These are phyloP conservation scores for Wickerhamomyces hampshirensis DNA, from an alignment of 805 yeast genomes.

Conservation along the genomic window DNA sequence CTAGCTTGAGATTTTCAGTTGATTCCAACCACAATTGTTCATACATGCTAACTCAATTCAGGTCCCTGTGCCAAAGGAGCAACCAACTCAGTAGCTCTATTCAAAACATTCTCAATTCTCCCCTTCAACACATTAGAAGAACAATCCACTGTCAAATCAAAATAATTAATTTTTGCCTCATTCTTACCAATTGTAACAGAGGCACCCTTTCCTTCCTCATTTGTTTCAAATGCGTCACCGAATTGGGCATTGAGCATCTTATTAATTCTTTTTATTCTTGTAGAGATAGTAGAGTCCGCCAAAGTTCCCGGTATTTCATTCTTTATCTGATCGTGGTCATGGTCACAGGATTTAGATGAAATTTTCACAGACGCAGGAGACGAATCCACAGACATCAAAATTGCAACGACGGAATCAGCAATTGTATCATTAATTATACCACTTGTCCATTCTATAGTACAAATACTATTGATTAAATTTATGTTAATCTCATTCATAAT, in stretches of 20 bases:
- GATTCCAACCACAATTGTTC: background rate
- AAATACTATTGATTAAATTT: slow-evolving; percentile 42
- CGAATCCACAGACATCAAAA: slow-evolving; percentile 85
- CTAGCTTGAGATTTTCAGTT: no score
- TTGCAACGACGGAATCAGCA: slow-evolving; percentile 92
- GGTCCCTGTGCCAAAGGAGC: slow-evolving; percentile 65
- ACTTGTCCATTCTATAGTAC: slow-evolving; percentile 86
- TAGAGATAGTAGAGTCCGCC: slow-evolving; percentile 30
- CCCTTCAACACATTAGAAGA: slow-evolving; percentile 71
- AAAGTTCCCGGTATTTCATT: slow-evolving; percentile 14
- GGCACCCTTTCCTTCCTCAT: slow-evolving; percentile 43
- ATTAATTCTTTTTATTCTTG: slow-evolving; percentile 49
- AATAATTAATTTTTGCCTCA: slow-evolving; percentile 65
- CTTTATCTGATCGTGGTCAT: slow-evolving; percentile 31
- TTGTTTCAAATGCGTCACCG: slow-evolving; percentile 62
- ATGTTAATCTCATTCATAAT: slow-evolving; percentile 63
- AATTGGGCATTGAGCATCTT: slow-evolving; percentile 77
- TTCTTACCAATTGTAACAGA: slow-evolving; percentile 67
- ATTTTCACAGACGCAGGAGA: slow-evolving; percentile 92
- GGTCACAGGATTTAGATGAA: slow-evolving; percentile 57
- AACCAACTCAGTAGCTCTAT: slow-evolving; percentile 72
- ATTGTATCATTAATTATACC: slow-evolving; percentile 86
- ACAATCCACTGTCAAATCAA: slow-evolving; percentile 64
- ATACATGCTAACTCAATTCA: slow-evolving; percentile 4
- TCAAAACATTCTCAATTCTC: slow-evolving; percentile 75